Evolutionary conservation across 768 basidiomycete genomes (phyloP), one percentile per base, ranked within the genome.

Genomic region (Leucosporidium yakuticum): DNA sequence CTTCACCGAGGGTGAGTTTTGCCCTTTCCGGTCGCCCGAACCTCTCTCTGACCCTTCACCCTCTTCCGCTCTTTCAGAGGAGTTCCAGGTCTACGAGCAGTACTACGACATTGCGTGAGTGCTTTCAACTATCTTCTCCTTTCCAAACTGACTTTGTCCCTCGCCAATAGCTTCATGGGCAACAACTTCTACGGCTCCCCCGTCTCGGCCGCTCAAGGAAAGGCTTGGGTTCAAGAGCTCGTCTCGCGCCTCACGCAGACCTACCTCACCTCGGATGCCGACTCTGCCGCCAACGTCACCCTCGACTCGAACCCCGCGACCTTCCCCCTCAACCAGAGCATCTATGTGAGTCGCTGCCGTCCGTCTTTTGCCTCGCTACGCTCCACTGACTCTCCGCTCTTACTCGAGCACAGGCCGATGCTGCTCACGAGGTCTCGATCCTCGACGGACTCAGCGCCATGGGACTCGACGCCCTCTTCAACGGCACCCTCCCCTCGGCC

Each of bases 271-370:
- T 59, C 69, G 29, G 54, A 34, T 20, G 75, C 62, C 64, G 65
- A 77, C 72, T 74, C 77, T 11, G 64, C 67, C 2, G 73, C 72
- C 62, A 80, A 79, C 70, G 39, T 62, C 25, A 79, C 79, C 7
- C 76, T 80, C 49, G 78, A 79, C 68, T 27, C 66, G 49, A 74
- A 68, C 68, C 25, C 71, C 9, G 60, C 9, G 2, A 74, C 73
- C 21, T 80, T 80, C 78, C 79, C 79, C 6, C 70, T 79, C 67
- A 76, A 79, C 63, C 77, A 78, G 67, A 71, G 70, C 20, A 77
- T 94, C 44, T 94, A 92, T 67, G 90, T 65, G 92, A 95, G 74
- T 89, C 91, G 34, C 29, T 29, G 19, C 20, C 20, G 4, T 21
- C 17, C 4, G 21, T 79, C 21, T 32, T 27, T 31, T 25, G 25